Evolutionary conservation across 495 filamentous ascomycete genomes (phyloP), one percentile per base, ranked within the genome.

Genomic region (Penicillium ochrochloron): DNA sequence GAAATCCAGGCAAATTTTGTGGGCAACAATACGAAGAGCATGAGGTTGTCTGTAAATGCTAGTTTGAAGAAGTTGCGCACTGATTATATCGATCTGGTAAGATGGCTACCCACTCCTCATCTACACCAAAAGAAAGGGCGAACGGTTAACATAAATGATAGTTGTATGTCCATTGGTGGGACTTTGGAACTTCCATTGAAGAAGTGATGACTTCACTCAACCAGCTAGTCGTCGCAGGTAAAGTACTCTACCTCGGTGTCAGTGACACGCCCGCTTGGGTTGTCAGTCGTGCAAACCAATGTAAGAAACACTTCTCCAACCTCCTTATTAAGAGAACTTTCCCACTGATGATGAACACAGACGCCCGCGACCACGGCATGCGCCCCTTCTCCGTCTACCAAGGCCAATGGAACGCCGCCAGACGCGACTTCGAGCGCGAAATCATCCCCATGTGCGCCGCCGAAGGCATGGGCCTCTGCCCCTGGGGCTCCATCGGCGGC

Each of bases 391-490:
- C 76, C 29, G 86, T 91, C 11, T 92, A 90, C 73, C 87, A 90
- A 69, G 89, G 89, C 21, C 76, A 75, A 21, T 91, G 87, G 87
- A 83, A 75, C 25, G 87, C 86, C 10, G 80, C 82, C 0, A 63
- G 68, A 8, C 83, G 89, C n/a, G 89, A 91, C 65, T 84, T 91
- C 41, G 89, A 92, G 73, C 78, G 89, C 21, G 89, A 92, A 1
- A 89, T 91, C 58, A 81, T 91, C 56, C 86, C 86, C 57, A 91
- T 92, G 89, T 76, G 71, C 59, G 71, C 74, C 10, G 82, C 76
- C 12, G 88, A 91, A 67, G 88, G 88, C n/a, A 92, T 93, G 90
- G 88, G 76, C 0, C 59, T 92, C 0, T 80, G 78, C 12, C 88
- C 88, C 0, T 92, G 86, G 84, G 87, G 86, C 5, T 78, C 86